Conservation (phyloP, 78 protist species). For the slime mould (Dictyostelium discoideum) region dicty_2.7 NC_007088.5:6500501-6501000, state of each 20-base stretch:
- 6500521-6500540: not conserved
- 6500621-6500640: not conserved
- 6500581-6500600: not conserved
- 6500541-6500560: not conserved
- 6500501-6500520: not conserved
- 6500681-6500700: not conserved
- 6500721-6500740: not conserved
- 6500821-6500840: not conserved
- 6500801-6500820: not conserved
- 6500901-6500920: conserved; percentile 5
- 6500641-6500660: not conserved
- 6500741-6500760: not conserved
- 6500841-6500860: too few relatives aligned
- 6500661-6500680: not conserved
- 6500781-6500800: not conserved
- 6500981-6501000: conserved; percentile 58
- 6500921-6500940: conserved; percentile 24
- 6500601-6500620: not conserved
- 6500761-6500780: not conserved
- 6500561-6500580: not conserved
- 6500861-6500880: not conserved
- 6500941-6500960: conserved; percentile 58
- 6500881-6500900: not conserved
- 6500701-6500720: conserved; percentile 4
- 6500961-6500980: conserved; percentile 66